Evolutionary conservation across 106 monocot species (phyloP).

Genomic region (Hemerocallis citrina): DNA sequence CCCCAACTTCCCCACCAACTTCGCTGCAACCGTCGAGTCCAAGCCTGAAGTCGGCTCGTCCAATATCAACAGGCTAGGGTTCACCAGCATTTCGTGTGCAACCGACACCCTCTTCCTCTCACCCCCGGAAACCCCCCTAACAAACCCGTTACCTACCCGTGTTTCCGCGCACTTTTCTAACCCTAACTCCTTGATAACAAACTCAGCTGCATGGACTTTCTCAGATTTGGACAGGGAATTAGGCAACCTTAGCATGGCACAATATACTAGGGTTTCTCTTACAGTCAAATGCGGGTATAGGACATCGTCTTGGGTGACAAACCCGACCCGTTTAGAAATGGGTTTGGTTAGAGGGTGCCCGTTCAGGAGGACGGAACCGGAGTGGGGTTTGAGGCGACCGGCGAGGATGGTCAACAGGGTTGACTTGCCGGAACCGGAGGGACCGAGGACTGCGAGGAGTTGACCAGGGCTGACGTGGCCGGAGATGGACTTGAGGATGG

Average conservation of each 20-base stretch:
- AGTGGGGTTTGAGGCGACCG: conserved; percentile 27
- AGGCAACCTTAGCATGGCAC: conserved; percentile 62
- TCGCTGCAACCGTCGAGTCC: conserved; percentile 72
- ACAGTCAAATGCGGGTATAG: conserved; percentile 72
- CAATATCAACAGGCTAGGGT: conserved; percentile 63
- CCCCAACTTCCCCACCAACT: conserved; percentile 37
- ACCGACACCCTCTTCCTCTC: conserved; percentile 82
- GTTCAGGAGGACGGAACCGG: conserved; percentile 31
- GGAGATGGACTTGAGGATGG: conserved; percentile 46
- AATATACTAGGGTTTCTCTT: conserved; percentile 70
- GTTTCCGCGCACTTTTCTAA: conserved; percentile 58
- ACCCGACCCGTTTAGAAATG: conserved; percentile 28
- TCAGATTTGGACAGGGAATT: conserved; percentile 15
- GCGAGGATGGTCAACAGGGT: conserved; percentile 55
- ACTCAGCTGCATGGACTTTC: conserved; percentile 43
- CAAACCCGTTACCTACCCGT: conserved; percentile 39
- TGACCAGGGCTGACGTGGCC: conserved; percentile 51
- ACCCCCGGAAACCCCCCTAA: no score
- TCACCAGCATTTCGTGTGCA: conserved; percentile 69
- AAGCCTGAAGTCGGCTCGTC: no score
- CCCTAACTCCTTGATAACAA: conserved; percentile 66
- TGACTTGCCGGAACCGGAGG: conserved; percentile 82
- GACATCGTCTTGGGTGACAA: no score
- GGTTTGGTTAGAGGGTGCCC: conserved; percentile 8
- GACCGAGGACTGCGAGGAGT: conserved; percentile 65